Percentiles rank a stretch among this genome's conserved stretches.
These are phyloP conservation scores for Colletotrichum noveboracense DNA, from an alignment of 2,329 filamentous ascomycete species.

Conservation along the genomic window DNA sequence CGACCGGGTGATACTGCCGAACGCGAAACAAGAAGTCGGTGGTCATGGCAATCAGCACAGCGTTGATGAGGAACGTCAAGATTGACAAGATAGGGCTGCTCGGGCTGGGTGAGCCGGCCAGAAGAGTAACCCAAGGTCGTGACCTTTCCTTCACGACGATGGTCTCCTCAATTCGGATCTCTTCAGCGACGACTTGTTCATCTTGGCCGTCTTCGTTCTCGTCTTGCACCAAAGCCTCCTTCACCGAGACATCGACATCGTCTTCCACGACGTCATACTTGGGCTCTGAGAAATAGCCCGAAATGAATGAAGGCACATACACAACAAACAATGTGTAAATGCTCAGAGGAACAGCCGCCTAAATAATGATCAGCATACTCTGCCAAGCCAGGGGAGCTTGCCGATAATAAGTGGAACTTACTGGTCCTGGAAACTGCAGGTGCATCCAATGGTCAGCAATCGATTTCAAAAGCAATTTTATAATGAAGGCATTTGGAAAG, in stretches of 20 bases:
- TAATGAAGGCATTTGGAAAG: background rate
- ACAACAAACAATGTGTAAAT: conserved; percentile 68
- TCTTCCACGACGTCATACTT: conserved; percentile 65
- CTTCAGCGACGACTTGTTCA: conserved; percentile 44
- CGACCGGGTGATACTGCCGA: conserved; percentile 69
- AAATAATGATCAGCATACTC: background rate
- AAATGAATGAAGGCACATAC: conserved; percentile 69
- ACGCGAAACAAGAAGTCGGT: conserved; percentile 82
- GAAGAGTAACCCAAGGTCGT: conserved; percentile 66
- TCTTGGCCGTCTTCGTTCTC: conserved; percentile 38
- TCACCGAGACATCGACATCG: conserved; percentile 61
- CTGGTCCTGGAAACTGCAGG: conserved; percentile 31
- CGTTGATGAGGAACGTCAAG: conserved; percentile 75
- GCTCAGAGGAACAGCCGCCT: conserved; percentile 25
- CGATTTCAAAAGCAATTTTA: background rate
- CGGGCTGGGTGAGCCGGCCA: conserved; percentile 78
- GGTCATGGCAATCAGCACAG: conserved; percentile 69
- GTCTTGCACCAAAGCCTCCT: conserved; percentile 44
- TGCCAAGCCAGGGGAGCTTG: background rate
- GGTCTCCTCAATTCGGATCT: conserved; percentile 69
- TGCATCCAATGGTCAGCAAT: background rate
- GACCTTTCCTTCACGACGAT: conserved; percentile 63
- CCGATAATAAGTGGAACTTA: conserved; percentile 24
- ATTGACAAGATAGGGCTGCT: conserved; percentile 70
- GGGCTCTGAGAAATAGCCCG: conserved; percentile 60